Conservation (phyloP, 2,329 filamentous ascomycete species). For the Colletotrichum lindemuthianum region DNA sequence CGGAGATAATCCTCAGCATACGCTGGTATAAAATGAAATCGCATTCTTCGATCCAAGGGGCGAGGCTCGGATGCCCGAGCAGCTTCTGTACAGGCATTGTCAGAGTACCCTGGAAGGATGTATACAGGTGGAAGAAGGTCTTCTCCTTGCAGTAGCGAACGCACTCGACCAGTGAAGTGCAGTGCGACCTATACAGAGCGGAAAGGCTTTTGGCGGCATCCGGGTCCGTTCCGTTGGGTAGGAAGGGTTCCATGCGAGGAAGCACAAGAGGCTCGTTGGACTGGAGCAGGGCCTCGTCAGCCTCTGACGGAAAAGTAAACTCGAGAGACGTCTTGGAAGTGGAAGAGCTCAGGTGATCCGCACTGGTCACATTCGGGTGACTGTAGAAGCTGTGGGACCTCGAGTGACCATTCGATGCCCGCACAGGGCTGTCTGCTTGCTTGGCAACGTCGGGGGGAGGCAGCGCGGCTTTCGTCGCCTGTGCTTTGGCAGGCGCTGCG, state of each 20-base stretch:
- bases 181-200: constrained; percentile 92
- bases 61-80: constrained; percentile 81
- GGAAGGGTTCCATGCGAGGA: constrained; percentile 86
- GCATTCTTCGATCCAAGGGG: constrained; percentile 93
- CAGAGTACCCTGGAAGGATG: constrained; percentile 93
- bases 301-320: constrained; percentile 69
- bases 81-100: constrained; percentile 97
- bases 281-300: constrained; percentile 62
- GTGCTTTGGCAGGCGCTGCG: constrained; percentile 51
- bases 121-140: constrained; percentile 94
- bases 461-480: constrained; percentile 36
- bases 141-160: constrained; percentile 97
- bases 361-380: constrained; percentile 62
- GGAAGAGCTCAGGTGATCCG: constrained; percentile 68
- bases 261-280: constrained; percentile 79
- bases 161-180: constrained; percentile 93
- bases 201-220: constrained; percentile 88
- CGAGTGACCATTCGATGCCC: constrained; percentile 40
- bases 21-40: constrained; percentile 97
- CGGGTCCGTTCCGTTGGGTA: constrained; percentile 83
- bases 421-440: constrained; percentile 29
- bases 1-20: constrained; percentile 91
- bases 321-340: constrained; percentile 67
- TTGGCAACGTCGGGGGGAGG: constrained; percentile 44
- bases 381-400: constrained; percentile 67